Conservation (phyloP, 1,139 yeast genomes). For the Scheffersomyces illinoinensis region DNA sequence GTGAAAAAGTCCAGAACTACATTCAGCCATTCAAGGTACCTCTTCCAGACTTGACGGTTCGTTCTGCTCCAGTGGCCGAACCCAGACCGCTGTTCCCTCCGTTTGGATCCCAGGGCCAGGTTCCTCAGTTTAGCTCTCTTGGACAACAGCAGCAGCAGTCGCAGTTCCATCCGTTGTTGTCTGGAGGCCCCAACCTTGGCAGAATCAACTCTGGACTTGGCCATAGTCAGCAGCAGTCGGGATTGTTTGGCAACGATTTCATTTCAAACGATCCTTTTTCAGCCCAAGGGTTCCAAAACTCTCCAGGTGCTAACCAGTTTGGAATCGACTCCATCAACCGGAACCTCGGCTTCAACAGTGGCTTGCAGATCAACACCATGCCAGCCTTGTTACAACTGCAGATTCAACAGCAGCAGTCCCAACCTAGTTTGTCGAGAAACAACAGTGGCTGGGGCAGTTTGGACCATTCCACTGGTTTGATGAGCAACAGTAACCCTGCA, state of each 20-base stretch:
- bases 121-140: slow-evolving; percentile 2
- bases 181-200: slow-evolving; percentile 24
- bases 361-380: slow-evolving; percentile 9
- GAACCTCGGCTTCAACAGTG: slow-evolving; percentile 10
- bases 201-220: slow-evolving; percentile 20
- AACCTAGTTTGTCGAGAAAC: slow-evolving; percentile 36
- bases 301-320: slow-evolving; percentile 17
- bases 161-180: slow-evolving; percentile 24
- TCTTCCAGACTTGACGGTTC: slow-evolving; percentile 20
- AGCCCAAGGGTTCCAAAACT: slow-evolving; percentile 11
- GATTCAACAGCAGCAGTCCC: slow-evolving; percentile 19
- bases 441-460: slow-evolving; percentile 43
- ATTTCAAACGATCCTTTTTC: slow-evolving; percentile 26
- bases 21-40: slow-evolving; percentile 65
- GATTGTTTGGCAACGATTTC: slow-evolving; percentile 29
- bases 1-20: slow-evolving; percentile 48
- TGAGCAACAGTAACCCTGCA: slow-evolving; percentile 24
- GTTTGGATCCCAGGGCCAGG: slow-evolving; percentile 8
- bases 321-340: slow-evolving; percentile 27
- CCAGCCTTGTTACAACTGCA: slow-evolving; percentile 10
- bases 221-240: slow-evolving; percentile 16
- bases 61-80: neutral
- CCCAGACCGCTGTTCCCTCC: neutral
- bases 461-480: slow-evolving; percentile 22
- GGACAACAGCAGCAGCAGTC: slow-evolving; percentile 10